These are phyloP conservation scores for Suillus spraguei DNA, from an alignment of 768 basidiomycete genomes.

Conservation along the genomic window DNA sequence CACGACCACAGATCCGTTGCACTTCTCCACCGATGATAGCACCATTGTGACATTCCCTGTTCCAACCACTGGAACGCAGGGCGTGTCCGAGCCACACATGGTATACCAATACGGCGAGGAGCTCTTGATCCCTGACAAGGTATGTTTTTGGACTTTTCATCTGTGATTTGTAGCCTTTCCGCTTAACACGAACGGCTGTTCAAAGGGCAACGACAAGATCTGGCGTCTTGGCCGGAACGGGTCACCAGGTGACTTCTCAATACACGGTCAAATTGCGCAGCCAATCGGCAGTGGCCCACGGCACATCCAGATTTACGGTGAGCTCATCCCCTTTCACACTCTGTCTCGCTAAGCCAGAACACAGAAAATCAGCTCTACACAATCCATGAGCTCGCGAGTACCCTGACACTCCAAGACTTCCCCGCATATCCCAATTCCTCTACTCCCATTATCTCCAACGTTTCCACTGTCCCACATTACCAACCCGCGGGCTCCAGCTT, in stretches of 20 bases:
- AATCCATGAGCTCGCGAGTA: slow-evolving; percentile 58
- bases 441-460: slow-evolving; percentile 50
- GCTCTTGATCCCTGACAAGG: slow-evolving; percentile 67
- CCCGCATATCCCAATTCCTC: slow-evolving; percentile 47
- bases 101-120: slow-evolving; percentile 55
- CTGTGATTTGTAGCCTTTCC: not conserved
- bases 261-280: slow-evolving; percentile 64
- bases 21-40: slow-evolving; percentile 34
- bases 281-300: slow-evolving; percentile 69
- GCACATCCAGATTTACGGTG: slow-evolving; percentile 43
- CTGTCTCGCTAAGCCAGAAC: slow-evolving; percentile 6
- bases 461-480: slow-evolving; percentile 49
- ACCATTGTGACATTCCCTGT: slow-evolving; percentile 57
- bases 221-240: slow-evolving; percentile 59
- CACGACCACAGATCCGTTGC: slow-evolving; percentile 39
- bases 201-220: slow-evolving; percentile 66
- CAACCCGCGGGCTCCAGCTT: slow-evolving; percentile 42
- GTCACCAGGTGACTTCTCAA: slow-evolving; percentile 45
- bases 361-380: slow-evolving; percentile 53
- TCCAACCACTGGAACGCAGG: slow-evolving; percentile 28
- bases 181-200: not conserved
- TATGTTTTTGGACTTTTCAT: slow-evolving; percentile 29
- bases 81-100: slow-evolving; percentile 68
- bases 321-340: not conserved
- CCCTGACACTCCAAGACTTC: slow-evolving; percentile 59